Evolutionary conservation across 176 grass and related monocot species (phyloP), one percentile per base, ranked within the genome.

Genomic region (Chrysopogon serrulatus): DNA sequence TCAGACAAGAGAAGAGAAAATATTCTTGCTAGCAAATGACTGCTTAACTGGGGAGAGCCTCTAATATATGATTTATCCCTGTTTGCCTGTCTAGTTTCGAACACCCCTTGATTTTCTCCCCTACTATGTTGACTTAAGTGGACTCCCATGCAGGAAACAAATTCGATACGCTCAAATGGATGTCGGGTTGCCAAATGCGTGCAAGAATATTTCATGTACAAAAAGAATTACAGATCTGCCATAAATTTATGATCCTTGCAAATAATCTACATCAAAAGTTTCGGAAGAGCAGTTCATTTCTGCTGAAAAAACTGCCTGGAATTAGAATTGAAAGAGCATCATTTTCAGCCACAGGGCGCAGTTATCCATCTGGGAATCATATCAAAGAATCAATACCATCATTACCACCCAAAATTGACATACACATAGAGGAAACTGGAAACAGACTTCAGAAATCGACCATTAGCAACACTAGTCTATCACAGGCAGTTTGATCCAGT

Each of bases 121-220:
- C 15, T 62, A 49, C 73, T 69, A 5, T 79, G 45, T 65, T 84
- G 56, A 81, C 48, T 35, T 74, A 43, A 53, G 86, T 93, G 60
- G 63, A 70, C 54, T 77, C 11, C 82, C 23, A 62, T 87, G 84
- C 68, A 98, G 96, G 96, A 98, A 82, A 76, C 74, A 28, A 93
- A 79, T 83, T 93, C 96, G 37, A 85, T 98, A 87, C 95, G 91
- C 74, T 90, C 82, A 82, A 98, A 90, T 84, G 96, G 96, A 26
- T 90, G 83, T 83, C 89, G 96, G 75, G 84, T 98, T 86, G 93
- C 93, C 77, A 98, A 92, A 88, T 98, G 96, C 89, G 93, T 98
- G 93, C 93, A 82, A 74, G 89, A 98, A 84, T 95, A 86, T 87
- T 98, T 95, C 80, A 80, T 90, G 72, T 91, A 95, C 89, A 88